phyloP scores from a whole-genome alignment of 129 eudicot species.

The Artemisia annua region DNA sequence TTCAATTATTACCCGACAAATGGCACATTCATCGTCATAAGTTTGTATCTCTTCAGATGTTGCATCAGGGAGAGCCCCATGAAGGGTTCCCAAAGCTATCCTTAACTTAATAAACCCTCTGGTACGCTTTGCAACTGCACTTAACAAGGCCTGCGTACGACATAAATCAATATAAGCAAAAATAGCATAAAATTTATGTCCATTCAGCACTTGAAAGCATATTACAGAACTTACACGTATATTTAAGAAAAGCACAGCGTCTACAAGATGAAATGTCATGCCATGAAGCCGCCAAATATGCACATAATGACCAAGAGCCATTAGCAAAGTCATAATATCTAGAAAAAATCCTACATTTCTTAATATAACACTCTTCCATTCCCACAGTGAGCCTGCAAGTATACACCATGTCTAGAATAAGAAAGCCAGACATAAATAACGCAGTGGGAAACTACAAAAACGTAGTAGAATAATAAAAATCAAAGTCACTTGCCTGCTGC shows the following conservation, averaged over 20 bases:
- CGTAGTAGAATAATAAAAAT: neutral
- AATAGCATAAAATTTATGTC: neutral
- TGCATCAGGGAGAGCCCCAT: conserved; percentile 97
- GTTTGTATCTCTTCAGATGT: conserved; percentile 80
- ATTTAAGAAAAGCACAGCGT: conserved; percentile 84
- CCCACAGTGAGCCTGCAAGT: conserved; percentile 77
- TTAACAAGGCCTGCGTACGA: conserved; percentile 66
- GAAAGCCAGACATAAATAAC: neutral
- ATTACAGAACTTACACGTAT: conserved; percentile 67
- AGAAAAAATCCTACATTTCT: conserved; percentile 81
- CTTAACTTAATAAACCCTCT: conserved; percentile 76
- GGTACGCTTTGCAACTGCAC: conserved; percentile 77
- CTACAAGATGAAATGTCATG: conserved; percentile 93
- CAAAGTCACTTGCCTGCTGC: conserved; percentile 51
- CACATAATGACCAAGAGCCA: conserved; percentile 94
- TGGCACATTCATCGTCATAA: conserved; percentile 97
- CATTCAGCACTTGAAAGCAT: neutral
- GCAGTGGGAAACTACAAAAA: neutral
- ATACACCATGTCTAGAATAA: conserved; percentile 9
- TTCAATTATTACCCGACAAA: conserved; percentile 70
- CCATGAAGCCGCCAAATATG: conserved; percentile 99
- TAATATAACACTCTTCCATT: conserved; percentile 79
- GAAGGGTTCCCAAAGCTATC: conserved; percentile 82
- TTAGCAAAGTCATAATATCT: conserved; percentile 85
- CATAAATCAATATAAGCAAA: conserved; percentile 22